Evolutionary conservation across 2,329 filamentous ascomycete species (phyloP).

Genomic region (Lasiodiplodia citricola): DNA sequence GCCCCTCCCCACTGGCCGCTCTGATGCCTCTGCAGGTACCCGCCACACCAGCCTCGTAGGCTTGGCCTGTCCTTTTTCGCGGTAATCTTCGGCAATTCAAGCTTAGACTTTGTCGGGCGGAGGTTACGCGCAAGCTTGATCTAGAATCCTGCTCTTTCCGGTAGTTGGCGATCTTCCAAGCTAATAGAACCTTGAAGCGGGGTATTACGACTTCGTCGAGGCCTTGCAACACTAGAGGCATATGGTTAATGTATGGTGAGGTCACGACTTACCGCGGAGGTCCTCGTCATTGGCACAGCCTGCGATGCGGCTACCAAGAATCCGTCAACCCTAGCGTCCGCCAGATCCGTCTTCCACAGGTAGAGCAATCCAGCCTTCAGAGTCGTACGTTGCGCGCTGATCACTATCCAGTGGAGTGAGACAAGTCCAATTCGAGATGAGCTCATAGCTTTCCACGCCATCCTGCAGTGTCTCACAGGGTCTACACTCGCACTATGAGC

Average conservation of each 20-base stretch:
- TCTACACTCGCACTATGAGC: slow-evolving; percentile 1
- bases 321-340: background rate
- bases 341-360: background rate
- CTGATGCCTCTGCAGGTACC: slow-evolving; percentile 8
- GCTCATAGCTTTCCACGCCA: slow-evolving; percentile 18
- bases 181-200: background rate
- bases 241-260: background rate
- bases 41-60: background rate
- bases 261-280: background rate
- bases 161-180: background rate
- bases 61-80: background rate
- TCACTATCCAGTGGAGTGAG: slow-evolving; percentile 12
- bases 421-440: slow-evolving; percentile 7
- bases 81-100: background rate
- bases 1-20: background rate
- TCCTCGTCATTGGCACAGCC: background rate
- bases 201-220: background rate
- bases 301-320: background rate
- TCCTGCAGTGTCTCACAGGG: slow-evolving; percentile 11
- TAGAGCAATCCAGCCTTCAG: background rate
- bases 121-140: slow-evolving; percentile 19
- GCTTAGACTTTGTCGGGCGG: background rate
- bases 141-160: background rate
- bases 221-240: slow-evolving; percentile 9
- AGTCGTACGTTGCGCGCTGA: slow-evolving; percentile 15